phyloP scores from a whole-genome alignment of 1,284 basidiomycete genomes.

The Rhodofomes roseus region DNA sequence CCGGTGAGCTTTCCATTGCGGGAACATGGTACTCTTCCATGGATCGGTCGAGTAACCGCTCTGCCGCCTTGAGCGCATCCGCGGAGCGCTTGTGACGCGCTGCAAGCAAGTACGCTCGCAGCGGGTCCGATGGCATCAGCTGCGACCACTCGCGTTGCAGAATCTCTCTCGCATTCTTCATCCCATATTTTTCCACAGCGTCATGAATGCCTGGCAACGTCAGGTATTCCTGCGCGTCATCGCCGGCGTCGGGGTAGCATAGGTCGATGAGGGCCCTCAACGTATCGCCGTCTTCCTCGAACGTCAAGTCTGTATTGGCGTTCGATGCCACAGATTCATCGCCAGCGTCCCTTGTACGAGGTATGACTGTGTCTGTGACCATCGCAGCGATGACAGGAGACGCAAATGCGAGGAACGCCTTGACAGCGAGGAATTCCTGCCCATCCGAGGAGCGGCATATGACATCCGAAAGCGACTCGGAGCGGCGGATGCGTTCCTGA shows the following conservation, averaged over 20 bases:
- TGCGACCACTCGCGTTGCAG: neutral
- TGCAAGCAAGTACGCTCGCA: neutral
- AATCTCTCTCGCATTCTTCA: neutral
- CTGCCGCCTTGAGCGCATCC: neutral
- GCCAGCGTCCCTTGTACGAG: no score
- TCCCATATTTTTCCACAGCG: neutral
- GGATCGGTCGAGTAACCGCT: neutral
- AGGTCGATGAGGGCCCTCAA: neutral
- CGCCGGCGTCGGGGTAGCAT: neutral
- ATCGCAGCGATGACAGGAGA: slow-evolving; percentile 2
- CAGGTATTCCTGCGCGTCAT: neutral
- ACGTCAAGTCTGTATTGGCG: neutral
- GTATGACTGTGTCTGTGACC: no score
- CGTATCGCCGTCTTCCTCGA: neutral
- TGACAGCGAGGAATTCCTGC: slow-evolving; percentile 5
- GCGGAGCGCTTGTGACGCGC: neutral
- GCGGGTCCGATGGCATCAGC: neutral
- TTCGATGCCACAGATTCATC: no score
- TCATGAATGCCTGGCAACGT: neutral
- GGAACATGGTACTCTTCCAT: neutral
- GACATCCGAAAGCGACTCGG: slow-evolving; percentile 3
- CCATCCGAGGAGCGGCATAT: slow-evolving; percentile 7
- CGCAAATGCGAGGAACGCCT: slow-evolving; percentile 3
- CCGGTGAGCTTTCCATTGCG: neutral
- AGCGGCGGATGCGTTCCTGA: no score